Base-by-base conservation (phyloP, 2,329 filamentous ascomycete genomes). In the Emericellopsis cladophorae region DNA sequence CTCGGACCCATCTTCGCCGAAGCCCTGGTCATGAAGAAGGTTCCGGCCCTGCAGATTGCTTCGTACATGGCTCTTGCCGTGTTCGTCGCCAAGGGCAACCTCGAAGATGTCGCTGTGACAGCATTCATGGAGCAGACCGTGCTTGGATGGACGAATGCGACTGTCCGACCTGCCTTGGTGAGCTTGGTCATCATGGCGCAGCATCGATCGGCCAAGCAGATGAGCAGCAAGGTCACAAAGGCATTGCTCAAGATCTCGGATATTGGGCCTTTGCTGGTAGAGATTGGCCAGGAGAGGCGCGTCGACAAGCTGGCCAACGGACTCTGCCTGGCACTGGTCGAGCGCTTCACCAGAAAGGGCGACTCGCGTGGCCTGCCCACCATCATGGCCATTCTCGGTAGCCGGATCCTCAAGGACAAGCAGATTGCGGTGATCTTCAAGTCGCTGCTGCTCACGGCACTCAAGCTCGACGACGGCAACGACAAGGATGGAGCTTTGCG, bases 21-120 rank as follows among this genome's bases (percentile, higher is more conserved):
- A 47, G 85, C 83, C 2, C 70, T 96, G 45, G 72, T 80, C 8
- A 74, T 90, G 65, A 79, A 79, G 51, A 79, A 82, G 45, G 79
- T 81, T 0, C 76, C 87, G 1, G 85, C 90, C 46, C 67, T 95
- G 34, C 84, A 89, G 48, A 74, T 93, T 45, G 88, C 84, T 14
- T 89, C 84, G 43, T 96, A 95, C 58, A 95, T 95, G 83, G 79
- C 95, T 16, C 74, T 89, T 42, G 78, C 87, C 7, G 79, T 96
- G 38, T 73, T 96, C 46, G 88, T 86, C 7, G 80, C 85, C 38
- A 95, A 95, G 60, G 80, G 83, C 1, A 72, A 76, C 37, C 70
- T 96, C 12, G 77, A 84, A 37, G 88, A 96, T 51, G 74, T 75
- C 42, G 76, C 89, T 2, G 68, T 96, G n/a, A 79, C 84, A 41